These are phyloP conservation scores for Perkinsus chesapeaki DNA, from an alignment of 169 alveolate species.

Conservation along the genomic window DNA sequence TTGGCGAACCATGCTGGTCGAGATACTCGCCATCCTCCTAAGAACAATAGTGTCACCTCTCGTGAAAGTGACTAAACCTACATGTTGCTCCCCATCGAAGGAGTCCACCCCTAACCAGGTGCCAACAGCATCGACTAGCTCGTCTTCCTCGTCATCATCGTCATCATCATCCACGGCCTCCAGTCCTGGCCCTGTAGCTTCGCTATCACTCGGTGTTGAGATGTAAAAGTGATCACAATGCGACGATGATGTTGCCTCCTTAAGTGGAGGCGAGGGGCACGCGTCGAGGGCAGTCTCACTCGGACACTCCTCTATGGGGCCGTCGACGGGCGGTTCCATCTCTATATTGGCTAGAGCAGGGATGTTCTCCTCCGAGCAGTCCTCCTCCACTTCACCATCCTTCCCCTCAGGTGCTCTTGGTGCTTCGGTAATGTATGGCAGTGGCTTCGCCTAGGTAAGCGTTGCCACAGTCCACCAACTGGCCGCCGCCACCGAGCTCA, in stretches of 20 bases:
- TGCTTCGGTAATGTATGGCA: not conserved
- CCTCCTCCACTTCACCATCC: not conserved
- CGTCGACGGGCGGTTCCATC: too few species aligned
- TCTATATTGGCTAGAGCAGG: not conserved
- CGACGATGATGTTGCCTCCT: not conserved
- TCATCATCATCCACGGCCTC: not conserved
- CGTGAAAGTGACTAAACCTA: not conserved
- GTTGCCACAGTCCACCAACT: not conserved
- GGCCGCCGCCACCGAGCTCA: not conserved
- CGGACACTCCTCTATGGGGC: not conserved
- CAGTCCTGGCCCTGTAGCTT: not conserved
- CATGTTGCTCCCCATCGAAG: not conserved
- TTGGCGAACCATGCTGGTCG: not conserved
- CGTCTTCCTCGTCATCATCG: not conserved
- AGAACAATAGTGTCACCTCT: not conserved
- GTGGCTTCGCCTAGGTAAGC: not conserved
- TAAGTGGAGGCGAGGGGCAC: not conserved
- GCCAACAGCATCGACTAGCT: not conserved
- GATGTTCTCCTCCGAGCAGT: not conserved
- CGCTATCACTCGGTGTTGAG: not conserved
- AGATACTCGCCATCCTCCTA: not conserved
- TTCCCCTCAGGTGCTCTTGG: not conserved
- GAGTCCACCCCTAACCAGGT: not conserved
- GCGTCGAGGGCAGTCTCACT: not conserved
- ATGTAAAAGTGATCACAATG: not conserved